Evolutionary conservation across 192 early-diverging fungal species (phyloP), one percentile per base, ranked within the genome.

Genomic region (Rhizophagus sp.): DNA sequence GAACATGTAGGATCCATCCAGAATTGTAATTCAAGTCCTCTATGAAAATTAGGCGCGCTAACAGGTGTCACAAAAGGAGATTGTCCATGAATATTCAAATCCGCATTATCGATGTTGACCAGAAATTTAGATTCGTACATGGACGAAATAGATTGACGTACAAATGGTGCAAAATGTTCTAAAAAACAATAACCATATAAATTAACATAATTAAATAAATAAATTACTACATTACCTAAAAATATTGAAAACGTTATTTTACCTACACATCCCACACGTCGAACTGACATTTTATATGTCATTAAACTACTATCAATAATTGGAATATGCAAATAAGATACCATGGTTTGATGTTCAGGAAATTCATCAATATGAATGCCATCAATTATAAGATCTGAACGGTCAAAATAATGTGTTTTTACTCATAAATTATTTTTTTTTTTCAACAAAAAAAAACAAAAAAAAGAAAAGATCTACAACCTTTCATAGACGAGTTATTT

Each of bases 1-100:
- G 80, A 36, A 73, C 89, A 90, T 22, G 78, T 83, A 10, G 87
- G 89, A 65, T 90, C 89, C 62, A 83, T 87, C 89, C 89, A 90
- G 27, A 90, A 82, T 41, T 83, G 81, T 2, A 90, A 79, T 7
- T 82, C 78, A 11, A 90, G 74, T 11, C 89, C 89, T 6, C 78
- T 81, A 25, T 34, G 67, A 8, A 68, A 34, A 81, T 81, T 22
- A n/a, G 79, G 19, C 47, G 64, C 10, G 68, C 36, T 9, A 64
- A 80, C 9, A 74, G 76, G 57, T 80, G 78, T 25, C 71, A 77
- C 79, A 61, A 89, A 90, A 0, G 88, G 84, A 1, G 85, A 81
- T 19, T 86, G 82, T 3, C 89, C 89, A 63, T 90, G 89, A 62
- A 89, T 86, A 6, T 88, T 85, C 9, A 90, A 76, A 50, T 89